Conservation (phyloP, 495 filamentous ascomycete genomes). For the Hapsidospora chrysogenum region DNA sequence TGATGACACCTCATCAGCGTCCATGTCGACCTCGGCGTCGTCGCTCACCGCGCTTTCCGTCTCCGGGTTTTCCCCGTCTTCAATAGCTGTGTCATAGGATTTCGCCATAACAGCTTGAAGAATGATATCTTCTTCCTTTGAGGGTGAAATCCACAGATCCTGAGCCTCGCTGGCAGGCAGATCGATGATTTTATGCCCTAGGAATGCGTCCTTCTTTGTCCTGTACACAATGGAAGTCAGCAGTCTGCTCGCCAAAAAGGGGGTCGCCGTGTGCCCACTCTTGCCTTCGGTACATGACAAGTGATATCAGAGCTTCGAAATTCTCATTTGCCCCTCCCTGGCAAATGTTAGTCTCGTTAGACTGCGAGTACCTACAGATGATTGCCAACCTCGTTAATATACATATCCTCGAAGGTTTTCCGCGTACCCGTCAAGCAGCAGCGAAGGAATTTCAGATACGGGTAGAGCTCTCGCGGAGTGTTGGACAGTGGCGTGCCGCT, state of each 20-base stretch:
- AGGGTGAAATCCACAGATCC: not conserved
- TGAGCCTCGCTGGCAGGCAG: not conserved
- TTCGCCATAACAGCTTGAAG: too few relatives aligned
- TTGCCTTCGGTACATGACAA: conserved; percentile 2
- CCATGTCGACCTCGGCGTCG: too few relatives aligned
- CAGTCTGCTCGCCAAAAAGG: not conserved
- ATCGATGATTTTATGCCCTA: not conserved
- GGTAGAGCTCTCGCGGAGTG: conserved; percentile 29
- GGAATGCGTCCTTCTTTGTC: not conserved
- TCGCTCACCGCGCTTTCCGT: too few relatives aligned
- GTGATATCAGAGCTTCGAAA: not conserved
- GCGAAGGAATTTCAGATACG: conserved; percentile 42
- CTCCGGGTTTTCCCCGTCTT: too few relatives aligned
- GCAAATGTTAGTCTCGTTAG: too few relatives aligned
- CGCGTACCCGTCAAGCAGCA: conserved; percentile 24
- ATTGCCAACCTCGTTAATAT: conserved; percentile 15
- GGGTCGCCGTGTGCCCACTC: not conserved
- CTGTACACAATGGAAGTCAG: not conserved
- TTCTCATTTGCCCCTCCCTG: not conserved
- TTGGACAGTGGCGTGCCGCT: conserved; percentile 48
- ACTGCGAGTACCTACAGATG: too few relatives aligned
- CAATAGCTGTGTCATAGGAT: too few relatives aligned
- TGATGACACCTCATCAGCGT: too few relatives aligned
- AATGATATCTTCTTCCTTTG: not conserved
- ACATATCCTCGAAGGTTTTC: conserved; percentile 31